A percentile compares a stretch with the other conserved stretches of the same genome.
These are phyloP conservation scores for Simmondsia chinensis DNA, from an alignment of 148 eudicot species.

Conservation along the genomic window DNA sequence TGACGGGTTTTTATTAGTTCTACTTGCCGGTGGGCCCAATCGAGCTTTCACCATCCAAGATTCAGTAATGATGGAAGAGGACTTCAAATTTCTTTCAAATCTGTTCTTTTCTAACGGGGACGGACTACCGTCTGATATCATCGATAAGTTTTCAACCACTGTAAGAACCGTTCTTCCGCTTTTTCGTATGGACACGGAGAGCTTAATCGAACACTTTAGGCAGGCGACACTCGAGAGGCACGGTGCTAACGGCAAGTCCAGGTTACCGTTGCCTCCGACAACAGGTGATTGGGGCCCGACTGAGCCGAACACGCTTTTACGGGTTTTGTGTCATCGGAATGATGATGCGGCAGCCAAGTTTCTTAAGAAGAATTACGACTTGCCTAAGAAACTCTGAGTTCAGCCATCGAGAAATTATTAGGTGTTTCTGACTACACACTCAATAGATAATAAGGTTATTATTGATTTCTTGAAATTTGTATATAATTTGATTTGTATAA, in stretches of 20 bases:
- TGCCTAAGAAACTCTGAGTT: constrained; percentile 56
- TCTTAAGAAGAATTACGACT: constrained; percentile 61
- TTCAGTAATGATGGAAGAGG: constrained; percentile 52
- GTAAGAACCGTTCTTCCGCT: constrained; percentile 49
- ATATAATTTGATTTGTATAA: too few species aligned
- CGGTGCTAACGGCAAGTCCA: constrained; percentile 41
- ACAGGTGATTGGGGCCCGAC: constrained; percentile 64
- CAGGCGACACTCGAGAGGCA: constrained; percentile 12
- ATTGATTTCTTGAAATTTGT: too few species aligned
- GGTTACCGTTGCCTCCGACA: constrained; percentile 69
- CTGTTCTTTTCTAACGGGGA: constrained; percentile 91
- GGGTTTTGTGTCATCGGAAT: constrained; percentile 69
- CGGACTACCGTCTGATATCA: constrained; percentile 71
- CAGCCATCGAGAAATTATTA: neutral
- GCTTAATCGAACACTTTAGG: constrained; percentile 59
- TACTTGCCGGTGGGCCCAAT: constrained; percentile 94
- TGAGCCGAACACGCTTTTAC: constrained; percentile 69
- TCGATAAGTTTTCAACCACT: constrained; percentile 42
- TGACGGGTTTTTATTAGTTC: constrained; percentile 72
- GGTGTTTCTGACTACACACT: too few species aligned
- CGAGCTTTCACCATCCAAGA: constrained; percentile 57
- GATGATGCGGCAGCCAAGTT: constrained; percentile 76
- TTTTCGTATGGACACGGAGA: constrained; percentile 32
- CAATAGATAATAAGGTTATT: too few species aligned
- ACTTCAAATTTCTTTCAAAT: constrained; percentile 57